Evolutionary conservation across 176 grass and related monocot genomes (phyloP).

Genomic region (Avena sativa): DNA sequence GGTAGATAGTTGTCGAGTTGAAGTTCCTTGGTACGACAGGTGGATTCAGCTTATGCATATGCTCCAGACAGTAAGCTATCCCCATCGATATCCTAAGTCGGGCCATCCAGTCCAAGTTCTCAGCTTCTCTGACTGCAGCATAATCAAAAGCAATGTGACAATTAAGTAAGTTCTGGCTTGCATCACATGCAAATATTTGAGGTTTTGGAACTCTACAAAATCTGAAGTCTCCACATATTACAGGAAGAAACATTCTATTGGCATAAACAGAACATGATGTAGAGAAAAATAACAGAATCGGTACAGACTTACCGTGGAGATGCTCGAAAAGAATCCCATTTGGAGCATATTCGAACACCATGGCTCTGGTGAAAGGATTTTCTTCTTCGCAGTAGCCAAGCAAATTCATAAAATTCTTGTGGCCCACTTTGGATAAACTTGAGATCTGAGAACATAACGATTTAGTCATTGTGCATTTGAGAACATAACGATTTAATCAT

Average conservation of each 20-base stretch:
- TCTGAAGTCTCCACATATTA: background rate
- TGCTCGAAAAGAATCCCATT: conserved; percentile 85
- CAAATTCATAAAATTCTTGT: conserved; percentile 85
- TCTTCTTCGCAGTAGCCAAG: conserved; percentile 82
- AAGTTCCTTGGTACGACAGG: conserved; percentile 50
- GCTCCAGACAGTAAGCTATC: conserved; percentile 81
- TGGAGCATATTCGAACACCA: conserved; percentile 92
- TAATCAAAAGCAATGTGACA: conserved; percentile 13
- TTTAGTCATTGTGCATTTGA: conserved; percentile 34
- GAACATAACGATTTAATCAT: background rate
- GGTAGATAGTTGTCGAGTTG: conserved; percentile 58
- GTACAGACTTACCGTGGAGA: conserved; percentile 60
- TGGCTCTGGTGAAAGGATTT: conserved; percentile 68
- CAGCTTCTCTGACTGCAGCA: conserved; percentile 71
- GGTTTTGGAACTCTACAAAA: background rate
- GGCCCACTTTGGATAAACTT: conserved; percentile 64
- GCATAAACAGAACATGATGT: background rate
- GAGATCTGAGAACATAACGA: conserved; percentile 48
- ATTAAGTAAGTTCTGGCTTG: background rate
- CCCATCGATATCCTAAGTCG: conserved; percentile 87
- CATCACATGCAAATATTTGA: background rate
- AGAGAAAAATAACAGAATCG: background rate
- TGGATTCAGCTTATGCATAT: conserved; percentile 77
- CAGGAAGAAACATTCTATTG: background rate
- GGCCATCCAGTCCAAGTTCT: conserved; percentile 63